These are phyloP conservation scores for Ceratocystis ficicola DNA, from an alignment of 2,329 filamentous ascomycete species.

Conservation along the genomic window DNA sequence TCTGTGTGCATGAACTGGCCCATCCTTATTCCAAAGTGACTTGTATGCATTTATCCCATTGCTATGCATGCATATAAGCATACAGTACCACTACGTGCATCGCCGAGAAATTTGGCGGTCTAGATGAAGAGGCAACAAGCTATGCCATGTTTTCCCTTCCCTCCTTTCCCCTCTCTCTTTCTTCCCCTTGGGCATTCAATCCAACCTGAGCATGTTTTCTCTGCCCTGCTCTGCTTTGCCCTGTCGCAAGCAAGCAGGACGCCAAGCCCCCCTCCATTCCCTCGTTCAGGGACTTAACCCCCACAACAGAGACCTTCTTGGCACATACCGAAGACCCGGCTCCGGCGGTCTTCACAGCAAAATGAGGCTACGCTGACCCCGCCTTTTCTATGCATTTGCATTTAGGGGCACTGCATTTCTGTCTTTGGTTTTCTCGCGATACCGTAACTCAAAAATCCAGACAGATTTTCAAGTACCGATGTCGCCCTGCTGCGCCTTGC, in stretches of 20 bases:
- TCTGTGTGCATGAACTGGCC: too few relatives aligned
- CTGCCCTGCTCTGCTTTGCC: neutral
- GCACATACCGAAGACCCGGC: neutral
- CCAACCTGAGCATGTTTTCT: too few relatives aligned
- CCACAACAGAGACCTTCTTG: neutral
- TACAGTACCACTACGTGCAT: neutral
- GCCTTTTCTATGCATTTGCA: too few relatives aligned
- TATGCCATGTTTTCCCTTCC: neutral
- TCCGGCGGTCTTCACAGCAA: slow-evolving; percentile 23
- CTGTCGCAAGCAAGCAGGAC: neutral
- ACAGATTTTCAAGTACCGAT: too few relatives aligned
- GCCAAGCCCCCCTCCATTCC: neutral
- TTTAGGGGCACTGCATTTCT: too few relatives aligned
- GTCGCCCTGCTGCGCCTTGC: too few relatives aligned
- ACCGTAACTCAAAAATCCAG: neutral
- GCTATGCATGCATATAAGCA: neutral
- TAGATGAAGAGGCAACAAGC: neutral
- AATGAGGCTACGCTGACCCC: neutral
- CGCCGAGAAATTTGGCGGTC: neutral
- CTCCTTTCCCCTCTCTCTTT: neutral
- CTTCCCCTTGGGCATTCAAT: neutral
- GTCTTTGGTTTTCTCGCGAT: neutral
- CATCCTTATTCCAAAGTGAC: too few relatives aligned
- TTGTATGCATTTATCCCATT: too few relatives aligned
- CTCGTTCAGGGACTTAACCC: neutral